Evolutionary conservation across 177 flowering plant genomes (phyloP), one percentile per base, ranked within the genome.

Genomic region (Tripterygium wilfordii): DNA sequence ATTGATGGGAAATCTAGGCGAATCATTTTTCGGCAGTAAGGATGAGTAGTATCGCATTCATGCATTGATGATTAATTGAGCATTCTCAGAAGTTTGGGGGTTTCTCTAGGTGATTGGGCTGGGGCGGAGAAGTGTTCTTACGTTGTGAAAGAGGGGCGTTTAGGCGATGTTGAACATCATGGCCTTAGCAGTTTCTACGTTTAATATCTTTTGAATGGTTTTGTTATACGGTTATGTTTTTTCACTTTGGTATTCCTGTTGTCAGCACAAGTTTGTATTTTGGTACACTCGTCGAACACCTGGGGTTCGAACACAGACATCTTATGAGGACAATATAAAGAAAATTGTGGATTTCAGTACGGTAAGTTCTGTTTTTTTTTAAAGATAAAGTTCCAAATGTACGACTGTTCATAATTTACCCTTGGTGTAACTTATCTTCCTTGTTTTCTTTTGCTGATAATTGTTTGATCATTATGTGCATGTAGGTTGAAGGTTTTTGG

Each of bases 221-320:
- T 8, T 25, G 8, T 21, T 21, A 4, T 21, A 8, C 24, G 19
- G 13, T 14, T 17, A 1, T 17, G 33, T 37, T 45, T 24, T 40
- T 45, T 32, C 40, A 17, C 19, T 40, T 48, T 24, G 15, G 18
- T 31, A 14, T 55, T 32, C 22, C 22, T 33, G 25, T 69, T 39
- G 24, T 29, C 83, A 91, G 98, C 33, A 85, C 78, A 91, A 85
- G 62, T 83, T 74, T 71, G 92, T 83, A n/a, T 71, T 88, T 32
- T 91, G 98, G 98, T 92, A 88, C 70, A 86, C 96, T 36, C 96
- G 96, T 22, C 84, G 94, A 38, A 76, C 87, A 41, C 89, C 86
- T 38, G 96, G 96, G 52, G 84, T 79, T 32, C 77, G 91, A 32
- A 66, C 74, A 20, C 94, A 80, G 51, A 63, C 89, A 47, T 73